These are phyloP conservation scores for Haberlea rhodopensis DNA, from an alignment of 257 asterid genomes.

Conservation along the genomic window DNA sequence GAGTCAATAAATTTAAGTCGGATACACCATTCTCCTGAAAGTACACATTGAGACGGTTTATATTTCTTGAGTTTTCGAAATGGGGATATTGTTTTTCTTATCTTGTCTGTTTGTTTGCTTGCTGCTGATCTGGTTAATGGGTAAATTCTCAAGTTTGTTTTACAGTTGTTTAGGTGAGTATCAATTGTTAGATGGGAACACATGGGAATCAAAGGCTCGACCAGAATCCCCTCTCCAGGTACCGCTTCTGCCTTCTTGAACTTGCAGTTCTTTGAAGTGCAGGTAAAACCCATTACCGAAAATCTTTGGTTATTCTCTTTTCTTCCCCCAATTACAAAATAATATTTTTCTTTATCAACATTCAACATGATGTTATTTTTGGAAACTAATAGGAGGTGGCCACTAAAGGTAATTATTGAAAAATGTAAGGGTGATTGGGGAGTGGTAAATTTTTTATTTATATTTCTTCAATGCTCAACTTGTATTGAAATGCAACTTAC, in stretches of 20 bases:
- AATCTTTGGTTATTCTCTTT: background rate
- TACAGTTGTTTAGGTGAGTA: slow-evolving; percentile 23
- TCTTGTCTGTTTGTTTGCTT: slow-evolving; percentile 42
- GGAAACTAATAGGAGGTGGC: too few species aligned
- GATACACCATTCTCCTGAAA: slow-evolving; percentile 99
- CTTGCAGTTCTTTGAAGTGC: background rate
- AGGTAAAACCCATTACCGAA: background rate
- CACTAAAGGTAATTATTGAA: too few species aligned
- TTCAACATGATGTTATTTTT: too few species aligned
- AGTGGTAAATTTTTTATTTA: too few species aligned
- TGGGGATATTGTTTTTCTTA: slow-evolving; percentile 37
- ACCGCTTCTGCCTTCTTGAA: background rate
- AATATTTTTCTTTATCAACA: background rate
- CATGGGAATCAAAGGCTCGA: background rate
- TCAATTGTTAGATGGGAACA: slow-evolving; percentile 25
- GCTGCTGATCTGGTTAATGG: slow-evolving; percentile 47
- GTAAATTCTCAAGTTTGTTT: slow-evolving; percentile 37
- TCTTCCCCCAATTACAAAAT: background rate
- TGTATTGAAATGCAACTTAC: too few species aligned
- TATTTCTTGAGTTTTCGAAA: slow-evolving; percentile 51
- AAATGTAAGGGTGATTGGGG: too few species aligned
- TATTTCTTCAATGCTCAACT: too few species aligned
- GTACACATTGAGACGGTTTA: slow-evolving; percentile 94
- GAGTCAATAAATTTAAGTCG: slow-evolving; percentile 80
- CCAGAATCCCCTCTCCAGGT: background rate